Base-by-base conservation (phyloP, 768 basidiomycete genomes). In the Suillus luteus region DNA sequence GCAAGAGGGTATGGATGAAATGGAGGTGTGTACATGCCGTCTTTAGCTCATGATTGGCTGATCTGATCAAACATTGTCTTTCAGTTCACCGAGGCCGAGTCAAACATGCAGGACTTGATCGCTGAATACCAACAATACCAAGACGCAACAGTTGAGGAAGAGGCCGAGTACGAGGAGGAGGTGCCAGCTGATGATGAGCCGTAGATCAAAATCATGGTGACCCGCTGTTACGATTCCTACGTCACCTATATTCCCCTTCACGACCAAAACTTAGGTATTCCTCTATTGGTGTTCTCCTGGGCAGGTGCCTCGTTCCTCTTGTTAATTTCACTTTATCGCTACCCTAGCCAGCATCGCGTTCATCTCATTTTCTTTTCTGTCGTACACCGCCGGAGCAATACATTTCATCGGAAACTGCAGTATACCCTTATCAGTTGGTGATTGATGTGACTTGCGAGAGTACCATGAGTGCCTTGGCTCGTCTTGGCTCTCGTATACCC, bases 1-100 rank as follows among this genome's bases (percentile, higher is more conserved):
- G 41, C 94, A 96, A 77, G 97, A 99, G 83, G 97, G 97, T 77
- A 99, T 99, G 96, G 96, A 95, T 75, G 94, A 95, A 85, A 93
- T 95, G 93, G 93, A 95, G 83, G 85, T 85, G 59, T 52, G 82
- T 75, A 3, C n/a, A 43, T 4, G 35, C 48, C 24, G 8, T 60
- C 9, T 9, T 41, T 37, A 14, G 55, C 4, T 10, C 19, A 17
- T 51, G 31, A 31, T 49, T 9, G 24, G 19, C 31, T 64, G 22
- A 70, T 22, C 52, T 17, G 5, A 5, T 17, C 59, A 12, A 40
- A 54, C 41, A 3, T 19, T 17, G 55, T 69, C 35, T 66, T 68
- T 14, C 69, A 88, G 86, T 95, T 98, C 86, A 96, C 96, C 66
- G 96, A 99, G 79, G 96, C 96, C 62, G 96, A 99, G 81, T 95